Evolutionary conservation across 2,329 filamentous ascomycete genomes (phyloP), one percentile per base, ranked within the genome.

Genomic region (Sarocladium brachiariae): DNA sequence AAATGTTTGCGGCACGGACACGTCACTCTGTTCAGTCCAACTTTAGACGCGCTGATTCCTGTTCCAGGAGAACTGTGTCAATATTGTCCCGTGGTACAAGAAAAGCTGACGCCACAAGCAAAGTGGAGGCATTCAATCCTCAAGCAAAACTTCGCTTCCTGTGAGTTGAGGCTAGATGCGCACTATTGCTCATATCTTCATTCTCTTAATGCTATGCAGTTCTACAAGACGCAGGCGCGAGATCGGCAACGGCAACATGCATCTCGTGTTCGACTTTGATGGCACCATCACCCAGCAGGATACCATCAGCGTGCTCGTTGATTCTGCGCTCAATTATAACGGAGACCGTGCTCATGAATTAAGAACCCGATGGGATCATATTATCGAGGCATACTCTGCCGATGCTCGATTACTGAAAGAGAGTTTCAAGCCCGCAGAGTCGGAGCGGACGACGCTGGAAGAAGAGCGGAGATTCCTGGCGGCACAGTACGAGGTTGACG

Each of bases 211-310:
- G n/a, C n/a, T 31, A 9, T 19, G 25, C 19, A 47, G 43, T 19
- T 33, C 24, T 8, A 18, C 25, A 4, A 10, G 21, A 9, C 43
- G 16, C 25, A 33, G 25, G 11, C 24, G 24, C 6, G 4, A 24
- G 11, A 31, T 13, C 24, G n/a, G 14, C 24, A 10, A 5, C 24
- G 19, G 13, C 46, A 58, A 48, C 11, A 67, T 75, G 70, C 67
- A 69, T 54, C 65, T 82, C 35, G 61, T 81, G 31, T 68, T 82
- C 18, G 78, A 82, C 58, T 82, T 82, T 60, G 78, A 82, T 62
- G 76, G 76, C 53, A 82, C 78, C 14, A 79, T 82, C 55, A 81
- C 78, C 16, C 63, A 66, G 11, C 53, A 69, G 25, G 78, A 82
- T 63, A 80, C 77, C 35, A 75, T 81, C 35, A 61, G 63, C 50